Evolutionary conservation across 495 filamentous ascomycete species (phyloP).

Genomic region (Aspergillus heteromorphus): DNA sequence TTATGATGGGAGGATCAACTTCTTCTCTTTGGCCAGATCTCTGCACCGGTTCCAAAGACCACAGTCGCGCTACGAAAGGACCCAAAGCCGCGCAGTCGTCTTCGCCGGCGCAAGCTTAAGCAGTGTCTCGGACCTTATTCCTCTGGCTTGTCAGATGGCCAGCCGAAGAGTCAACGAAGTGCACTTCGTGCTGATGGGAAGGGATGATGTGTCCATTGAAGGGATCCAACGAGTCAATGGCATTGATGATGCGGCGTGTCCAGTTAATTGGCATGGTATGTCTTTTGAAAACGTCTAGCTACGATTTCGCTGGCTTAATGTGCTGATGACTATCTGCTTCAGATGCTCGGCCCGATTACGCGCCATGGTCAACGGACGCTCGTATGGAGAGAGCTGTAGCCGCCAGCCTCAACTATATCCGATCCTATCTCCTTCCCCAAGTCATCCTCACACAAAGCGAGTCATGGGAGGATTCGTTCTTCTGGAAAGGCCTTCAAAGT

Average conservation of each 20-base stretch:
- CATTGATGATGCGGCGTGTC: constrained; percentile 38
- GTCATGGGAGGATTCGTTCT: constrained; percentile 44
- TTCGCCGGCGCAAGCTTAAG: constrained; percentile 48
- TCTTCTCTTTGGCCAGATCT: constrained; percentile 46
- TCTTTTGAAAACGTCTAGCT: background rate
- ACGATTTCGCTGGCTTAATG: background rate
- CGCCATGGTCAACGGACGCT: constrained; percentile 40
- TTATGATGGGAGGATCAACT: constrained; percentile 53
- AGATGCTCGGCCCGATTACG: constrained; percentile 48
- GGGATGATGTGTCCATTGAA: constrained; percentile 48
- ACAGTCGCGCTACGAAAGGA: constrained; percentile 18
- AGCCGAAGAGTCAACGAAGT: constrained; percentile 39
- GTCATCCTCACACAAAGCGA: constrained; percentile 45
- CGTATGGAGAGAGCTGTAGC: constrained; percentile 48
- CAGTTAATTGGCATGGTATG: constrained; percentile 52
- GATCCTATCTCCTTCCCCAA: constrained; percentile 43
- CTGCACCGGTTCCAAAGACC: constrained; percentile 37
- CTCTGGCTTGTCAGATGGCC: constrained; percentile 52
- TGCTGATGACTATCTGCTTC: background rate
- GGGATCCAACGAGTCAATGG: constrained; percentile 48
- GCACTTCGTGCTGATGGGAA: constrained; percentile 51
- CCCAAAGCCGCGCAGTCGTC: constrained; percentile 35
- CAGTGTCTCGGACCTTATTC: constrained; percentile 46
- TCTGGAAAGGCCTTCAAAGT: constrained; percentile 46
- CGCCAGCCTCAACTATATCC: constrained; percentile 39